phyloP scores from a whole-genome alignment of 2,329 filamentous ascomycete genomes.

The Aureobasidium namibiae region DNA sequence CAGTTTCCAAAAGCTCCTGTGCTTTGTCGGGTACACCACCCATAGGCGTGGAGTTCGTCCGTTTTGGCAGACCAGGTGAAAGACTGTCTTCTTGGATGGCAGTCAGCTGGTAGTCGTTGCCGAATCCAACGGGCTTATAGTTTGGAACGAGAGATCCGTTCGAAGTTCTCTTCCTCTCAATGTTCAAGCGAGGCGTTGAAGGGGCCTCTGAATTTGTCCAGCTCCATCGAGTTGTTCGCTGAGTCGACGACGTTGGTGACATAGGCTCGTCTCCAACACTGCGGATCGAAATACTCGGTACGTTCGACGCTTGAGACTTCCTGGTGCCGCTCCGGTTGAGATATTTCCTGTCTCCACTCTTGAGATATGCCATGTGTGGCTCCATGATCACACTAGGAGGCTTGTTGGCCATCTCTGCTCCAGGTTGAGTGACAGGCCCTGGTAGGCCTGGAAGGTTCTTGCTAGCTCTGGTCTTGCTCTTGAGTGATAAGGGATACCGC shows the following conservation, averaged over 20 bases:
- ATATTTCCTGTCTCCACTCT: background rate
- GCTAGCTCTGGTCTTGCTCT: background rate
- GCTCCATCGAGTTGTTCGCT: constrained; percentile 18
- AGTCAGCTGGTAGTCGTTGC: background rate
- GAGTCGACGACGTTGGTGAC: background rate
- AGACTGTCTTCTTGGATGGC: constrained; percentile 3
- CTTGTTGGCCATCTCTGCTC: background rate
- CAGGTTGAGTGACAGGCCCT: constrained; percentile 9
- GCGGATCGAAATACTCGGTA: constrained; percentile 4
- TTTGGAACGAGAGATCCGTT: constrained; percentile 1
- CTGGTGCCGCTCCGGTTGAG: background rate
- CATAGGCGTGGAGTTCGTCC: background rate
- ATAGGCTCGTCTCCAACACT: constrained; percentile 4
- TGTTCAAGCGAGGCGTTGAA: constrained; percentile 19
- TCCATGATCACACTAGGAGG: constrained; percentile 3
- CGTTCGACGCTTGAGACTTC: background rate
- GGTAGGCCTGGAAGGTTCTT: background rate
- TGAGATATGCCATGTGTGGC: constrained; percentile 10
- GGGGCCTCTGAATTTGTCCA: constrained; percentile 25
- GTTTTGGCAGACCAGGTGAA: background rate
- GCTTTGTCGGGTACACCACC: constrained; percentile 5
- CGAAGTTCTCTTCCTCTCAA: constrained; percentile 7
- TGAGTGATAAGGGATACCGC: constrained; percentile 4
- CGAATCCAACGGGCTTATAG: constrained; percentile 6
- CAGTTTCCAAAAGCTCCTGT: background rate